Percentiles rank a stretch among this genome's conserved stretches.
These are phyloP conservation scores for Cucumis cinereus DNA, from an alignment of 306 rosid genomes.

Conservation along the genomic window DNA sequence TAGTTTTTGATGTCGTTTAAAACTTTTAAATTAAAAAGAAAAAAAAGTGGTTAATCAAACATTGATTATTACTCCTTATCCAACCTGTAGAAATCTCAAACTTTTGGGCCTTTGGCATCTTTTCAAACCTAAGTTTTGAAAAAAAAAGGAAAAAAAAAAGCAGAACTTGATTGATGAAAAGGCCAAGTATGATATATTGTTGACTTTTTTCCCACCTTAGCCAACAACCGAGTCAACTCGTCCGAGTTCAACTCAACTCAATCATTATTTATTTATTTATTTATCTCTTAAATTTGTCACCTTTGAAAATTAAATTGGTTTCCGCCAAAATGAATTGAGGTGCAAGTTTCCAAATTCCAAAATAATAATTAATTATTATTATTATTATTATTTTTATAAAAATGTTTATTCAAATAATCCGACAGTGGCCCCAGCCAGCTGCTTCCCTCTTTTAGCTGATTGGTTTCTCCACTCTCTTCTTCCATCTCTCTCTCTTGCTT, in stretches of 20 bases:
- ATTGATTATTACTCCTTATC: slow-evolving; percentile 4
- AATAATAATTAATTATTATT: no score
- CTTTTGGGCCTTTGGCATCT: slow-evolving; percentile 8
- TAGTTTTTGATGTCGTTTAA: no score
- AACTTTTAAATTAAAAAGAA: neutral
- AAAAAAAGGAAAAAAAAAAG: neutral
- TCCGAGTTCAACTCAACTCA: neutral
- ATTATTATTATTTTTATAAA: no score
- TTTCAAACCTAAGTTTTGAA: neutral
- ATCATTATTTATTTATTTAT: neutral
- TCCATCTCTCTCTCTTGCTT: slow-evolving; percentile 11
- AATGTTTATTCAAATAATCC: neutral
- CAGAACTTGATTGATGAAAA: neutral
- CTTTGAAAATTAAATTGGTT: neutral
- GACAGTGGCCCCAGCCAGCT: slow-evolving; percentile 11
- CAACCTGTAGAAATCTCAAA: neutral
- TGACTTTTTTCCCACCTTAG: neutral
- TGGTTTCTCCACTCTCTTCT: slow-evolving; percentile 20
- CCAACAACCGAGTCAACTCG: slow-evolving; percentile 4
- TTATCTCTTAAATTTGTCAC: neutral
- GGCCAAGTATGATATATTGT: neutral
- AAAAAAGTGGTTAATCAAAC: neutral
- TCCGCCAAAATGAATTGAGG: slow-evolving; percentile 8
- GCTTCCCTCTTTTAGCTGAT: slow-evolving; percentile 14
- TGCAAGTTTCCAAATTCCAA: neutral